Evolutionary conservation across 495 filamentous ascomycete genomes (phyloP).

Genomic region (Aspergillus saccharolyticus): DNA sequence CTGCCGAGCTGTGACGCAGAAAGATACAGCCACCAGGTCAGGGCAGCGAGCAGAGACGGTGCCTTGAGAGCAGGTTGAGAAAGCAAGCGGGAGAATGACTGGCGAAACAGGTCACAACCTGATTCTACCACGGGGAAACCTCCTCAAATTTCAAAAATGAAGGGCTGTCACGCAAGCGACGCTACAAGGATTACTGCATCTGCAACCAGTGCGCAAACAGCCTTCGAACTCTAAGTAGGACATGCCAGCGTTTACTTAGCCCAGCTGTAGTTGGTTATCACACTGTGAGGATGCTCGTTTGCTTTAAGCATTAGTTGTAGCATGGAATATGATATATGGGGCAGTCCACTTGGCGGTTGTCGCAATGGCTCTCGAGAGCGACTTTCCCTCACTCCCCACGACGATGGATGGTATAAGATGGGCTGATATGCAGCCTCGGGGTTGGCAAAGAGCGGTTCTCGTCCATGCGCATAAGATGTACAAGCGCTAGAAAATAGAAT

Average conservation of each 20-base stretch:
- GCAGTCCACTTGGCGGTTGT: too few relatives aligned
- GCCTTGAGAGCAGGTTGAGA: background rate
- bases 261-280: background rate
- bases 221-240: background rate
- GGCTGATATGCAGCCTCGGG: constrained; percentile 7
- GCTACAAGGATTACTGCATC: background rate
- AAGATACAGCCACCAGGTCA: background rate
- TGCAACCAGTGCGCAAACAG: background rate
- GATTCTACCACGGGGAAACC: background rate
- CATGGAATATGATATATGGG: background rate
- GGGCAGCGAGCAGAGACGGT: background rate
- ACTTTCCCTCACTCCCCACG: background rate
- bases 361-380: too few relatives aligned
- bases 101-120: background rate
- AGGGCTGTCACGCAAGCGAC: background rate
- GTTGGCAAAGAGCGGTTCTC: background rate
- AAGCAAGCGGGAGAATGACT: background rate
- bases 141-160: background rate
- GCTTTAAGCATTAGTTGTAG: background rate
- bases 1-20: background rate
- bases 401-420: background rate
- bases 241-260: background rate
- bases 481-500: constrained; percentile 14
- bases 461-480: constrained; percentile 5
- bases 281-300: too few relatives aligned